Evolutionary conservation across 176 grass and related monocot species (phyloP).

Genomic region (Hordeum vulgare): MorexV3_pseudomolecules_assembly NC_058523.1:420114703-420115202

Average conservation of each 20-base stretch:
- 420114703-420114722: constrained; percentile 26
- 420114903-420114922: constrained; percentile 54
- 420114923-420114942: constrained; percentile 43
- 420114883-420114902: constrained; percentile 65
- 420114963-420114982: constrained; percentile 51
- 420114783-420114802: constrained; percentile 90
- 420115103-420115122: constrained; percentile 45
- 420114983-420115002: constrained; percentile 49
- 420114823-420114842: constrained; percentile 54
- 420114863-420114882: constrained; percentile 65
- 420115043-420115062: constrained; percentile 51
- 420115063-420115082: constrained; percentile 28
- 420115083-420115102: constrained; percentile 22
- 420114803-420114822: constrained; percentile 76
- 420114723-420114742: constrained; percentile 48
- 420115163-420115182: constrained; percentile 71
- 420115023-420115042: constrained; percentile 64
- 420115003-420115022: constrained; percentile 51
- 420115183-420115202: constrained; percentile 95
- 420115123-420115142: constrained; percentile 54
- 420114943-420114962: constrained; percentile 50
- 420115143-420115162: constrained; percentile 55
- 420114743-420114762: constrained; percentile 97
- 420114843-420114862: constrained; percentile 59
- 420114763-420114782: constrained; percentile 79